phyloP scores from a whole-genome alignment of 2,329 filamentous ascomycete genomes.

The Metarhizium robertsii region DNA sequence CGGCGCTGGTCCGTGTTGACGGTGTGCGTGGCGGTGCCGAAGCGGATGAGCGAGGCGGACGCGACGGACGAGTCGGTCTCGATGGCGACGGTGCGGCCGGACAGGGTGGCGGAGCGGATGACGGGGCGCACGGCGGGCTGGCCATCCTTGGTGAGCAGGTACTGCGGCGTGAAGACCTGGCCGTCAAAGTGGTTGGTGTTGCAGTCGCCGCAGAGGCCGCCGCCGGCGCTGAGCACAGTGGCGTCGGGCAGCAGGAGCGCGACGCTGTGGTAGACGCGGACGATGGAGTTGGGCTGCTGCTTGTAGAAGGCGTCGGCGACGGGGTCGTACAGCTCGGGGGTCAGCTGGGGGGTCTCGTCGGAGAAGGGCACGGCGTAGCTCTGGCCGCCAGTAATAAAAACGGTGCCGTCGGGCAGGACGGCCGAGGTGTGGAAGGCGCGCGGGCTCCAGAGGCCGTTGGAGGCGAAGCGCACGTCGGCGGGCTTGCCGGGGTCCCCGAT shows the following conservation, averaged over 20 bases:
- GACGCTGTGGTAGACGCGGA: conserved; percentile 40
- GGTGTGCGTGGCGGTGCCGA: conserved; percentile 41
- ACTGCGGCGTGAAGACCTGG: conserved; percentile 46
- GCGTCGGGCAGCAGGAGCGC: conserved; percentile 40
- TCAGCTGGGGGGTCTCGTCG: conserved; percentile 30
- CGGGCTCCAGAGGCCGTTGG: conserved; percentile 21
- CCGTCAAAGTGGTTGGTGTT: conserved; percentile 42
- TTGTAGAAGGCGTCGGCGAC: conserved; percentile 27
- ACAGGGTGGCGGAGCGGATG: conserved; percentile 18
- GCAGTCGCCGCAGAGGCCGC: conserved; percentile 40
- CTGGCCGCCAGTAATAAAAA: conserved; percentile 40
- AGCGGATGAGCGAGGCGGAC: conserved; percentile 32
- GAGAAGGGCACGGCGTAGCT: conserved; percentile 31
- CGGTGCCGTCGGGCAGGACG: conserved; percentile 37
- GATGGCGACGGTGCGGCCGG: conserved; percentile 15
- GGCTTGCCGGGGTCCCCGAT: not conserved
- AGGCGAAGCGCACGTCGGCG: conserved; percentile 12
- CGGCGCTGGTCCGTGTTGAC: conserved; percentile 50
- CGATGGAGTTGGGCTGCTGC: conserved; percentile 26
- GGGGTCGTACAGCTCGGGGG: conserved; percentile 38
- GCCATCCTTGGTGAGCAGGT: conserved; percentile 40
- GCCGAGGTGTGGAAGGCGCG: conserved; percentile 37
- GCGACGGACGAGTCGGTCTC: conserved; percentile 18
- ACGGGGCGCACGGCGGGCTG: conserved; percentile 27
- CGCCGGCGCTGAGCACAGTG: conserved; percentile 39